Percentiles rank a stretch among this genome's conserved stretches.
These are phyloP conservation scores for Phytophthora sansomeana DNA, from an alignment of 352 stramenopile genomes.

Conservation along the genomic window DNA sequence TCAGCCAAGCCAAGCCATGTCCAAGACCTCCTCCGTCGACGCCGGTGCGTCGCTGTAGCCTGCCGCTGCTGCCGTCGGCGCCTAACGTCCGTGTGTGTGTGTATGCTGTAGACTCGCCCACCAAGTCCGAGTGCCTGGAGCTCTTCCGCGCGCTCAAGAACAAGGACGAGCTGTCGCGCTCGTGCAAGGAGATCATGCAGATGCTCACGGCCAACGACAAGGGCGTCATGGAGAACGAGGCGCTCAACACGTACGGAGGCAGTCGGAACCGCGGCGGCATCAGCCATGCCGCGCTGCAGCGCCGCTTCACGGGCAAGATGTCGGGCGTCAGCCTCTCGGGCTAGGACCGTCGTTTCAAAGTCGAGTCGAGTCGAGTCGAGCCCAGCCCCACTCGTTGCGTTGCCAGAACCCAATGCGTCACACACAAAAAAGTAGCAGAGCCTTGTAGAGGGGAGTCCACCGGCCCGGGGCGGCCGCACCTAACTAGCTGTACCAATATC, in stretches of 20 bases:
- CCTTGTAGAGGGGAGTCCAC: constrained; percentile 29
- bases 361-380: constrained; percentile 31
- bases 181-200: constrained; percentile 83
- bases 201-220: constrained; percentile 69
- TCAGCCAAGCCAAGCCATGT: constrained; percentile 23
- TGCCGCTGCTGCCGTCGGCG: background rate
- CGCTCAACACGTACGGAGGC: constrained; percentile 69
- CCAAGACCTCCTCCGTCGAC: constrained; percentile 52
- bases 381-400: constrained; percentile 33
- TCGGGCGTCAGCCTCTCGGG: constrained; percentile 66
- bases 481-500: constrained; percentile 32
- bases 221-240: constrained; percentile 74
- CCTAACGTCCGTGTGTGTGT: background rate
- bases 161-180: constrained; percentile 78
- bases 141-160: constrained; percentile 79
- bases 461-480: constrained; percentile 26
- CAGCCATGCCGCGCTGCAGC: constrained; percentile 79
- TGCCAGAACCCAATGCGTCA: background rate
- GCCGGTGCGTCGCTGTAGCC: constrained; percentile 42
- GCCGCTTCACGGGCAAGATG: constrained; percentile 88
- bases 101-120: constrained; percentile 33
- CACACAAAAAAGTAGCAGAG: constrained; percentile 24
- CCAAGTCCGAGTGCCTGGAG: constrained; percentile 71
- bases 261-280: constrained; percentile 66
- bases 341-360: constrained; percentile 27